Percentiles rank a stretch among this genome's conserved stretches.
Conservation (phyloP, 139 green algal genomes). For the Chlorella ohadii region DNA sequence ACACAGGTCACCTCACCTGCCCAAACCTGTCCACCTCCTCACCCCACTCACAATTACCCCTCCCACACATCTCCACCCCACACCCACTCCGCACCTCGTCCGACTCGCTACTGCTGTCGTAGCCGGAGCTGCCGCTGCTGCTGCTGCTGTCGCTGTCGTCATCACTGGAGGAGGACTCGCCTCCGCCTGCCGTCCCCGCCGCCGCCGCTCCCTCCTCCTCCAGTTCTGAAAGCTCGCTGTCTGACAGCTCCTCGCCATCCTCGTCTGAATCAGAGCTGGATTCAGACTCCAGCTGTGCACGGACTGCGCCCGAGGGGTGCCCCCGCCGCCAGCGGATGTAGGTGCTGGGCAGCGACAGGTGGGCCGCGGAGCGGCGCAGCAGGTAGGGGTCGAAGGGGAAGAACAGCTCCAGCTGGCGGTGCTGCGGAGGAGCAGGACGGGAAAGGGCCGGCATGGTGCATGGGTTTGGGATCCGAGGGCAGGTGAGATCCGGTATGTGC, state of each 20-base stretch:
- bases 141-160: not conserved
- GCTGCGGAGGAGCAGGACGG: not conserved
- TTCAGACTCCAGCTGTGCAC: constrained; percentile 28
- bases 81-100: not conserved
- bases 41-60: not conserved
- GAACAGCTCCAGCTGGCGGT: constrained; percentile 85
- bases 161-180: not conserved
- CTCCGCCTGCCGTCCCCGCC: not conserved
- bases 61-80: too few relatives aligned
- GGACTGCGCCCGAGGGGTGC: constrained; percentile 39
- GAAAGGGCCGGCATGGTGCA: not conserved
- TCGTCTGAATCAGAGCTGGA: not conserved
- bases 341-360: constrained; percentile 60
- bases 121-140: constrained; percentile 13
- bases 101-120: constrained; percentile 18
- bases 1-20: too few relatives aligned
- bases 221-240: constrained; percentile 19
- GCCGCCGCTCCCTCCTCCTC: not conserved
- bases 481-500: too few relatives aligned
- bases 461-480: too few relatives aligned
- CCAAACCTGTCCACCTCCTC: too few relatives aligned
- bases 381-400: constrained; percentile 97
- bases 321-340: constrained; percentile 58
- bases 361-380: constrained; percentile 71
- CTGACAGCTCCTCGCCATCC: not conserved